A percentile compares a stretch with the other conserved stretches of the same genome.
phyloP scores from a whole-genome alignment of 139 green algal genomes.

The Zygnema circumcarinatum region DNA sequence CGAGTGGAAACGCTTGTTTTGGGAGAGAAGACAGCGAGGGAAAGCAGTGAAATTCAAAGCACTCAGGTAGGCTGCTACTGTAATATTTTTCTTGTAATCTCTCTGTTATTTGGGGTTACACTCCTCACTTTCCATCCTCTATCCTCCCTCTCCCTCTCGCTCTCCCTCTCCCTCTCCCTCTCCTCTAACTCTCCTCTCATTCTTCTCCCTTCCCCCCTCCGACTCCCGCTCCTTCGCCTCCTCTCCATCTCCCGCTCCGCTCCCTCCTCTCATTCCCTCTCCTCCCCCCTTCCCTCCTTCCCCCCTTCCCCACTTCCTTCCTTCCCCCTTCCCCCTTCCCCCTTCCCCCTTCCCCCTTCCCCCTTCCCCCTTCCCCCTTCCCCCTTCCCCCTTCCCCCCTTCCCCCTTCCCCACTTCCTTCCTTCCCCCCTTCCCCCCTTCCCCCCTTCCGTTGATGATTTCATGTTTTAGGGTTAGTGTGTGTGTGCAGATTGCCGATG shows the following conservation, averaged over 20 bases:
- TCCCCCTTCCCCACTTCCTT: neutral
- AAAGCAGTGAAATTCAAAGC: slow-evolving; percentile 34
- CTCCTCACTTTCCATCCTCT: neutral
- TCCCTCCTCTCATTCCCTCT: neutral
- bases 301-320: neutral
- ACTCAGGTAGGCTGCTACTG: slow-evolving; percentile 45
- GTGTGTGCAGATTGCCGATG: slow-evolving; percentile 41
- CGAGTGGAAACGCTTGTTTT: slow-evolving; percentile 3
- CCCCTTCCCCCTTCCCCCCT: neutral
- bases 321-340: neutral
- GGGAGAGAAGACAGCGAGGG: neutral
- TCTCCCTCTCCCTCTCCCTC: neutral
- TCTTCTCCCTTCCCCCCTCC: neutral
- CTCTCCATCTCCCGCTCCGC: neutral
- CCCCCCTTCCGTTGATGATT: slow-evolving; percentile 24
- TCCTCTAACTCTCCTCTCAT: neutral
- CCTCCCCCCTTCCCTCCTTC: neutral
- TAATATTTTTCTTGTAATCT: neutral
- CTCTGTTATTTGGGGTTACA: neutral
- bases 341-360: neutral
- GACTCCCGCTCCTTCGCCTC: neutral
- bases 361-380: neutral
- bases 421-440: neutral
- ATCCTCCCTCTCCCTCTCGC: neutral
- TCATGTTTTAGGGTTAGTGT: slow-evolving; percentile 24